Base-by-base conservation (phyloP, 768 basidiomycete genomes). In the Termitomyces sp. region DNA sequence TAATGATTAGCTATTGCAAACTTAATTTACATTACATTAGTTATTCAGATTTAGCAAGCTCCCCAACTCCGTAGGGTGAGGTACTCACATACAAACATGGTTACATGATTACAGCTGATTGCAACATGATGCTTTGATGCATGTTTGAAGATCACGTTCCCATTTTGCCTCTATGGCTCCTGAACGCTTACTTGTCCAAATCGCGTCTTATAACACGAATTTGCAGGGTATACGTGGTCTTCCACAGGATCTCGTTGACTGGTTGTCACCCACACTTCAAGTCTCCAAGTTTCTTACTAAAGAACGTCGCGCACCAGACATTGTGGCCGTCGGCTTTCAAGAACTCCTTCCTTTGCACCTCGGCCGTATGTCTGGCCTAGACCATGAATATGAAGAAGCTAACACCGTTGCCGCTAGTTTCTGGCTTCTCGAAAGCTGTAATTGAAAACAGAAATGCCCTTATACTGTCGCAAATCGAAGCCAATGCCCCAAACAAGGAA, bases 301-400 rank as follows among this genome's bases (percentile, higher is more conserved):
- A 52, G 75, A 82, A 65, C 71, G 73, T 54, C 75, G 84, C 56
- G 83, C 90, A 5, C 92, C 95, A 40, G 93, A 95, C 68, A 82
- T 95, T 32, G 82, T 96, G 41, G 95, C 87, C 6, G 89, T 98
- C 52, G 93, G 92, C 2, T 95, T 97, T 62, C 96, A 98, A 69
- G 96, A 98, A 69, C 78, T 97, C 25, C 77, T 96, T 12, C 95
- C 94, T 6, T 78, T 98, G 3, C 91, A 95, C 67, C 84, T 94
- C 40, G 89, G 90, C 59, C 79, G 90, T 93, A 72, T 63, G 89
- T 84, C 54, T 55, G 48, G 25, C 42, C 41, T 31, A n/a, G 14
- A 44, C 25, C 48, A 29, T 31, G 16, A 23, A 42, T 21, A 14
- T 56, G 19, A 41, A 52, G 21, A 43, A 46, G 21, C 57, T 61